Base-by-base conservation (phyloP, 148 eudicot genomes). In the Pouteria glomerata region DNA sequence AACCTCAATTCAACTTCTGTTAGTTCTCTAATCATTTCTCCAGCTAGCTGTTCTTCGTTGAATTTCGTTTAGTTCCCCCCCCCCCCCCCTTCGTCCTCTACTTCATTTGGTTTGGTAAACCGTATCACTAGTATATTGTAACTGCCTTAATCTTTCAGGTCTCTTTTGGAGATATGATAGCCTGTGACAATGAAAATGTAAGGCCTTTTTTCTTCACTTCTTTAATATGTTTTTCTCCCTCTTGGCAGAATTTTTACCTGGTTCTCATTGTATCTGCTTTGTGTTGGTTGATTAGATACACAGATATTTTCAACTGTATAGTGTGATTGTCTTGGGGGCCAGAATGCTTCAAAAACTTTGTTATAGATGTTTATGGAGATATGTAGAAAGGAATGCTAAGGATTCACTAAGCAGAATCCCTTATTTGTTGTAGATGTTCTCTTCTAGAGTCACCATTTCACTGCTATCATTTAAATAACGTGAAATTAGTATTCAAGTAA, bases 91-190 rank as follows among this genome's bases (percentile, higher is more conserved):
- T 2, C 58, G 19, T 15, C 37, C 35, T 13, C 41, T 52, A n/a
- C 14, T 51, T 60, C 8, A 58, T 33, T 65, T 26, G 14, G 2
- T 70, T 4, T 70, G 27, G 57, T 26, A 19, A 65, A 57, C 21
- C n/a, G 18, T n/a, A 41, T 31, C 24, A 69, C 34, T 70, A 41
- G 57, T 52, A 41, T 66, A 5, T 26, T 66, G 50, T 13, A 23
- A 53, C 15, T 42, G 15, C 61, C 67, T 56, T 53, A 13, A 57
- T 73, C 34, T 77, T 70, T 70, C 87, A 94, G 98, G 97, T 95
- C 59, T 92, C 97, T 55, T 95, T 88, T 75, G 98, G 98, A 63
- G 98, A 95, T 82, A 95, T 95, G 98, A 91, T 95, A 83, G 98
- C 98, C 51, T 95, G 98, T 73, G 98, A 95, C 90, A 95, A 95